Conservation (phyloP, 345 rosid genomes). For the Cardamine resedifolia region DNA sequence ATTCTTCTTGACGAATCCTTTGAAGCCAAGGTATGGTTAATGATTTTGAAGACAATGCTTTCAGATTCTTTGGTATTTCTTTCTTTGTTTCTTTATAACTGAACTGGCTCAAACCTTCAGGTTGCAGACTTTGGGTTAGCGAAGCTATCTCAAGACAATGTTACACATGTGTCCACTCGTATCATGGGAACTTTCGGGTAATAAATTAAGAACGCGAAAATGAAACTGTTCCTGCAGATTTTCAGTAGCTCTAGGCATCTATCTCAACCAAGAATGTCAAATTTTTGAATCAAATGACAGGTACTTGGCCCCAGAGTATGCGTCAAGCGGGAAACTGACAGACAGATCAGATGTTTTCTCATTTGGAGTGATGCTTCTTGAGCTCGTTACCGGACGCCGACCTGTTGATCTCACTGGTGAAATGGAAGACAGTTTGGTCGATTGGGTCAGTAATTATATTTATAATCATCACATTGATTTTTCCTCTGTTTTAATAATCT, state of each 20-base stretch:
- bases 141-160: constrained; percentile 66
- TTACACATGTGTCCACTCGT: constrained; percentile 92
- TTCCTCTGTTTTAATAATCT: neutral
- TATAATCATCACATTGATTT: neutral
- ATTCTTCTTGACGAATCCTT: constrained; percentile 71
- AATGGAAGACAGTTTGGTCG: constrained; percentile 88
- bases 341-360: constrained; percentile 95
- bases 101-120: constrained; percentile 39
- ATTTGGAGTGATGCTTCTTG: constrained; percentile 81
- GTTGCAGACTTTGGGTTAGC: constrained; percentile 98
- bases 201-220: constrained; percentile 17
- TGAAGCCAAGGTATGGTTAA: constrained; percentile 66
- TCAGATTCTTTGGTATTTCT: neutral
- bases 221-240: neutral
- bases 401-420: constrained; percentile 61
- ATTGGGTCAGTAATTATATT: constrained; percentile 56
- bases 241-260: neutral
- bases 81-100: neutral
- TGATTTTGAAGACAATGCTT: neutral
- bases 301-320: constrained; percentile 95
- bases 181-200: constrained; percentile 99
- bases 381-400: constrained; percentile 70
- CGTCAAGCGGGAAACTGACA: constrained; percentile 85
- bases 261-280: constrained; percentile 22
- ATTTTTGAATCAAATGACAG: constrained; percentile 34